Conservation (phyloP, 257 asterid species). For the Nicotiana paniculata region DNA sequence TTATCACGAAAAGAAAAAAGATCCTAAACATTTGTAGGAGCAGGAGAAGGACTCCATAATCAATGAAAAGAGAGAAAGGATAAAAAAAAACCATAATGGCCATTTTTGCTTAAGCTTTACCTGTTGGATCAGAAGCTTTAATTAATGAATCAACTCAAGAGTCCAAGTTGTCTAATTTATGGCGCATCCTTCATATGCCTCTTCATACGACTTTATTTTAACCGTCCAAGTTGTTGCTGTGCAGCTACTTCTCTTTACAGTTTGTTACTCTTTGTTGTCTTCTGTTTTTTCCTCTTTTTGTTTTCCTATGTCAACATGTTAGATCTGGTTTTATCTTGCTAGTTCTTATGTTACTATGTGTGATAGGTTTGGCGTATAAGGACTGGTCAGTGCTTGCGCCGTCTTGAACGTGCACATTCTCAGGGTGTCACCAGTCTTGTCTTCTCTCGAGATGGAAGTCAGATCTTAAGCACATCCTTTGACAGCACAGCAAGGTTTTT, state of each 20-base stretch:
- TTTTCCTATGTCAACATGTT: neutral
- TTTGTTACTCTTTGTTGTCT: too few relatives aligned
- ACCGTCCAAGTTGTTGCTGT: neutral
- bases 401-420: conserved; percentile 93
- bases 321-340: neutral
- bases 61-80: neutral
- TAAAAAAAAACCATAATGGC: neutral
- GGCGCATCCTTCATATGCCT: neutral
- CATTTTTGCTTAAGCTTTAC: neutral
- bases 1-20: neutral
- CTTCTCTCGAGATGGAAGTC: conserved; percentile 95
- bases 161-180: neutral
- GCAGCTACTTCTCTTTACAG: too few relatives aligned
- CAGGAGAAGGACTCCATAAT: neutral
- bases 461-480: conserved; percentile 83
- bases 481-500: conserved; percentile 91
- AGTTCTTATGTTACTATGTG: neutral
- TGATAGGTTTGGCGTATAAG: conserved; percentile 93
- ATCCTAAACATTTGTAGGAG: neutral
- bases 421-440: conserved; percentile 89
- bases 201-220: neutral
- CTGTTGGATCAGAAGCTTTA: neutral
- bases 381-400: conserved; percentile 95
- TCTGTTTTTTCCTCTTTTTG: neutral
- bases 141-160: neutral